Evolutionary conservation across 2,329 filamentous ascomycete species (phyloP).

Genomic region (Microcyclosporella mali): DNA sequence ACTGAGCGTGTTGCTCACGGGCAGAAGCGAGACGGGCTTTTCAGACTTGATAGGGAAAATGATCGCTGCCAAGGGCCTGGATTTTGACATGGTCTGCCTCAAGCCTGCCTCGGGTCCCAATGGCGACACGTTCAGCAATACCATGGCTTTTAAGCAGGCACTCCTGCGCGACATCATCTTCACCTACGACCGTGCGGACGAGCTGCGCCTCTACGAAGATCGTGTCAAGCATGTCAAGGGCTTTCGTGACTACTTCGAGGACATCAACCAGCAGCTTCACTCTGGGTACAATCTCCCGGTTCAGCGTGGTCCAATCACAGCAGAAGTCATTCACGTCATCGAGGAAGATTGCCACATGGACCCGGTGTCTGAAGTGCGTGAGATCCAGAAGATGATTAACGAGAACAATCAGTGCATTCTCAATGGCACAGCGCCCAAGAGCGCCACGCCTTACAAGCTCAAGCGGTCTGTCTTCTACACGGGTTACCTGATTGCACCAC

Average conservation of each 20-base stretch:
- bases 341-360: conserved; percentile 69
- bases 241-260: conserved; percentile 77
- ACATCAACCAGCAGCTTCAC: conserved; percentile 60
- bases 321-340: conserved; percentile 80
- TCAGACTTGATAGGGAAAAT: conserved; percentile 76
- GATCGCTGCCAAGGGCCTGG: conserved; percentile 65
- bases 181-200: conserved; percentile 77
- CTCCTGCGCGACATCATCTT: conserved; percentile 75
- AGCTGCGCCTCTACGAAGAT: conserved; percentile 66
- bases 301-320: conserved; percentile 58
- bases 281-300: conserved; percentile 26
- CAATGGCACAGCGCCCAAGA: conserved; percentile 39
- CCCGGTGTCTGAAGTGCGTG: conserved; percentile 70
- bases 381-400: conserved; percentile 86
- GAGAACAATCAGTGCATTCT: conserved; percentile 65
- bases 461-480: conserved; percentile 88
- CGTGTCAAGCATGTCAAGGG: conserved; percentile 62
- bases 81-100: conserved; percentile 82
- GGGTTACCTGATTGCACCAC: conserved; percentile 72
- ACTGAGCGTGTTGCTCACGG: conserved; percentile 79
- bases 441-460: conserved; percentile 56
- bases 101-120: conserved; percentile 80
- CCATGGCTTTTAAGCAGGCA: conserved; percentile 86
- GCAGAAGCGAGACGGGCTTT: conserved; percentile 72
- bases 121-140: conserved; percentile 70